Evolutionary conservation across 805 yeast genomes (phyloP).

Genomic region (Metschnikowia lachancei): DNA sequence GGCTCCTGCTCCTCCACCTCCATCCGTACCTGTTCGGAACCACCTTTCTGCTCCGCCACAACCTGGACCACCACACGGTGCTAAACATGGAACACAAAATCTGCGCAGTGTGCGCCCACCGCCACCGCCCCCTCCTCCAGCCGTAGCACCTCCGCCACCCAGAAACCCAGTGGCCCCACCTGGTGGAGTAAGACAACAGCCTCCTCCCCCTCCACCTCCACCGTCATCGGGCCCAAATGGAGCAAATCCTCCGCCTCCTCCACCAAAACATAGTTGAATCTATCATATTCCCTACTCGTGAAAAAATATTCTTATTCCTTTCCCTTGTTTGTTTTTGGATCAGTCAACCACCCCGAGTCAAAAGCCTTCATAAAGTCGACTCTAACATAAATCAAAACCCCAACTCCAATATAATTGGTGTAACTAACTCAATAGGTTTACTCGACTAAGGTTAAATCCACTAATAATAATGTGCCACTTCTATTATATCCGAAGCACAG

Average conservation of each 20-base stretch:
- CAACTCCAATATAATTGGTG: no score
- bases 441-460: no score
- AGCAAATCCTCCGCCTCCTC: conserved; percentile 10
- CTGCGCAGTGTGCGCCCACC: conserved; percentile 1
- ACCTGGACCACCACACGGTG: conserved; percentile 16
- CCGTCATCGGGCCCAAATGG: conserved; percentile 1
- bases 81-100: conserved; percentile 8
- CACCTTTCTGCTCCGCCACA: conserved; percentile 5
- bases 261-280: conserved; percentile 2
- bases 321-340: neutral
- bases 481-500: neutral
- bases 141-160: conserved; percentile 15
- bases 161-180: neutral
- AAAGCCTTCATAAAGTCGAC: neutral
- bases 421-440: no score
- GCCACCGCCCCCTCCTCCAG: conserved; percentile 22
- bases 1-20: neutral
- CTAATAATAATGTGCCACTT: no score
- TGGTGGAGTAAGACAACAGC: conserved; percentile 26
- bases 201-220: conserved; percentile 19
- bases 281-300: neutral
- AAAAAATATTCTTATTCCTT: neutral
- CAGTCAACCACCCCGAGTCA: neutral
- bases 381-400: neutral
- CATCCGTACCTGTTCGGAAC: neutral